phyloP scores from a whole-genome alignment of 2,329 filamentous ascomycete genomes.

The Myriosclerotinia scirpicola region DNA sequence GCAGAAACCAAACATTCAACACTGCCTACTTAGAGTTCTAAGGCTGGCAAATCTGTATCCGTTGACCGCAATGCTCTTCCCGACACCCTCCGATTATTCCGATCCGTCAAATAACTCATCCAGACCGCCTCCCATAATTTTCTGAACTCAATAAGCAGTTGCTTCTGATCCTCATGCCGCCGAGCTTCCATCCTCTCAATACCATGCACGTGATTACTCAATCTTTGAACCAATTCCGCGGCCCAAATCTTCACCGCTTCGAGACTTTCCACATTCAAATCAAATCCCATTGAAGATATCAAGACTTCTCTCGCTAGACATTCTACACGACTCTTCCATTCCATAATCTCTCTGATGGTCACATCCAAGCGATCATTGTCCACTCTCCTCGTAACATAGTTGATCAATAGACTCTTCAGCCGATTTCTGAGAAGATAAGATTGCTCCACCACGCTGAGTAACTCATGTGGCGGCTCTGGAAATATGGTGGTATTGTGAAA shows the following conservation, averaged over 20 bases:
- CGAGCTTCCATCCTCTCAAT: conserved; percentile 26
- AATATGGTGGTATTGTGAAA: conserved; percentile 36
- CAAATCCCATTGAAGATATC: conserved; percentile 19
- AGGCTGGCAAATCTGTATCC: conserved; percentile 6
- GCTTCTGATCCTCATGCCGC: conserved; percentile 23
- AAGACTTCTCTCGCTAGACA: conserved; percentile 26
- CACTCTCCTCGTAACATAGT: conserved; percentile 29
- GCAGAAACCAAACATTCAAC: conserved; percentile 3
- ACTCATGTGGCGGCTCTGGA: conserved; percentile 31
- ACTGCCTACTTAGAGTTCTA: not conserved
- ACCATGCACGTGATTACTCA: conserved; percentile 27
- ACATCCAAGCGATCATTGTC: conserved; percentile 22
- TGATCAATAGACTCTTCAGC: conserved; percentile 33
- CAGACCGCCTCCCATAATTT: conserved; percentile 31
- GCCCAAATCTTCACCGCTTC: conserved; percentile 28
- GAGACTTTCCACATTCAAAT: conserved; percentile 18
- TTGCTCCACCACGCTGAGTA: conserved; percentile 32
- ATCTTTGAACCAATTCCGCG: conserved; percentile 23
- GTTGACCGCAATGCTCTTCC: conserved; percentile 13
- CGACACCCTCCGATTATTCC: conserved; percentile 10
- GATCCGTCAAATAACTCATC: conserved; percentile 23
- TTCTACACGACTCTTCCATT: conserved; percentile 28
- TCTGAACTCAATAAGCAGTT: conserved; percentile 29
- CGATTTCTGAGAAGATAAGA: conserved; percentile 33
- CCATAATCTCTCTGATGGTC: conserved; percentile 24